Evolutionary conservation across 225 moss, liverwort and hornwort genomes (phyloP).

Genomic region (Ulota crispa): DNA sequence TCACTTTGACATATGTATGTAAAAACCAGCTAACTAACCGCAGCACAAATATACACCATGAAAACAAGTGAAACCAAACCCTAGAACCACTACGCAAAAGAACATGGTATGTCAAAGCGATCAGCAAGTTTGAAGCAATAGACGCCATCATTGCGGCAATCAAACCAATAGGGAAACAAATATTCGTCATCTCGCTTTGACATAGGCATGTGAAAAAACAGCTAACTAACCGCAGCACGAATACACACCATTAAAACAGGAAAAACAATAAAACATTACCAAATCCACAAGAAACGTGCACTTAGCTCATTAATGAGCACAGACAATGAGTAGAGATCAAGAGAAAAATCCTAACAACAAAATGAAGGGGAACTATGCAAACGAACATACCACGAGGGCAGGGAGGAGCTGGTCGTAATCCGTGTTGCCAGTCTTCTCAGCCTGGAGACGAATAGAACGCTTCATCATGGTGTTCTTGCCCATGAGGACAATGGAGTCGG

Average conservation of each 20-base stretch:
- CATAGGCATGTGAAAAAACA: too few species aligned
- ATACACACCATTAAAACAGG: too few species aligned
- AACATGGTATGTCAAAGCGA: constrained; percentile 2
- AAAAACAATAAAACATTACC: too few species aligned
- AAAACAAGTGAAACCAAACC: background rate
- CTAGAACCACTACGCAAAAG: accelerated
- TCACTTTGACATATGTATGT: background rate
- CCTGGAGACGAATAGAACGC: constrained; percentile 73
- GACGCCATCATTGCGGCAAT: constrained; percentile 48
- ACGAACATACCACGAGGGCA: constrained; percentile 64
- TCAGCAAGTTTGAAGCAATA: constrained; percentile 54
- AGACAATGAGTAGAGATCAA: too few species aligned
- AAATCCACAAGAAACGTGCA: too few species aligned
- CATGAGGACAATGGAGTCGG: constrained; percentile 88
- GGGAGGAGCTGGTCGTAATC: constrained; percentile 62
- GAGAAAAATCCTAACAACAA: background rate
- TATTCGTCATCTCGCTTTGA: constrained; percentile 31
- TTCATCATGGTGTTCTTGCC: constrained; percentile 99
- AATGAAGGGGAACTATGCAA: background rate
- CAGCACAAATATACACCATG: too few species aligned
- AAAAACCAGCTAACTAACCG: too few species aligned
- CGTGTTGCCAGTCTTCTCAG: constrained; percentile 74
- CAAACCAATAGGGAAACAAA: constrained; percentile 49
- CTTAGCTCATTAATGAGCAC: too few species aligned
- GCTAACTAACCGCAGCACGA: too few species aligned